These are phyloP conservation scores for Rhododendron vialii DNA, from an alignment of 148 eudicot genomes.

Conservation along the genomic window DNA sequence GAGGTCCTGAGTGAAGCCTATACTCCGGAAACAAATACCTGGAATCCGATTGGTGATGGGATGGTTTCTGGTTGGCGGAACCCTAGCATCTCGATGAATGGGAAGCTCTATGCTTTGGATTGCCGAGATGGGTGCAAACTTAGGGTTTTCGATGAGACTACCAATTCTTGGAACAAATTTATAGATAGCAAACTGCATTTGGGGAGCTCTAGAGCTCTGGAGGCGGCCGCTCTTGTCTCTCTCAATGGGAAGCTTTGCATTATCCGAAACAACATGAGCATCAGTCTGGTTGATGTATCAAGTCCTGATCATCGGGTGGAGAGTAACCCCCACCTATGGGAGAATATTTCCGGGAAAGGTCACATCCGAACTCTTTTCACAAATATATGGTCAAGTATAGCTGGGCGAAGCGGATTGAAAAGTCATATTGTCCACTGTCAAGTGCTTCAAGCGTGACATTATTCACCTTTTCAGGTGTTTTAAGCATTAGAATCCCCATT, in stretches of 20 bases:
- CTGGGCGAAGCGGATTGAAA: slow-evolving; percentile 75
- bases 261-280: slow-evolving; percentile 87
- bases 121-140: slow-evolving; percentile 93
- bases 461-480: slow-evolving; percentile 68
- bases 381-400: slow-evolving; percentile 76
- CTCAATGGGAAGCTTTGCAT: slow-evolving; percentile 91
- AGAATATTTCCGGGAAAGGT: slow-evolving; percentile 66
- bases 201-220: slow-evolving; percentile 77
- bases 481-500: slow-evolving; percentile 11
- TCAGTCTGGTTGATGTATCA: slow-evolving; percentile 80
- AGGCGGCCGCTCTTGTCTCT: slow-evolving; percentile 92
- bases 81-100: slow-evolving; percentile 88
- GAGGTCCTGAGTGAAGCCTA: slow-evolving; percentile 87
- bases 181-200: slow-evolving; percentile 83
- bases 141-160: slow-evolving; percentile 61
- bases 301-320: slow-evolving; percentile 69
- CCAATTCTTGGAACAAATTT: slow-evolving; percentile 67
- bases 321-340: slow-evolving; percentile 84
- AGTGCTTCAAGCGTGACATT: slow-evolving; percentile 47
- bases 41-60: slow-evolving; percentile 64
- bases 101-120: slow-evolving; percentile 79
- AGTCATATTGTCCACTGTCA: slow-evolving; percentile 92
- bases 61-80: slow-evolving; percentile 93
- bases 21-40: slow-evolving; percentile 53
- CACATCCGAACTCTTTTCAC: slow-evolving; percentile 67